A percentile compares a stretch with the other conserved stretches of the same genome.
phyloP scores from a whole-genome alignment of 1,139 yeast species.

The Tardiomyces depauwii region DNA sequence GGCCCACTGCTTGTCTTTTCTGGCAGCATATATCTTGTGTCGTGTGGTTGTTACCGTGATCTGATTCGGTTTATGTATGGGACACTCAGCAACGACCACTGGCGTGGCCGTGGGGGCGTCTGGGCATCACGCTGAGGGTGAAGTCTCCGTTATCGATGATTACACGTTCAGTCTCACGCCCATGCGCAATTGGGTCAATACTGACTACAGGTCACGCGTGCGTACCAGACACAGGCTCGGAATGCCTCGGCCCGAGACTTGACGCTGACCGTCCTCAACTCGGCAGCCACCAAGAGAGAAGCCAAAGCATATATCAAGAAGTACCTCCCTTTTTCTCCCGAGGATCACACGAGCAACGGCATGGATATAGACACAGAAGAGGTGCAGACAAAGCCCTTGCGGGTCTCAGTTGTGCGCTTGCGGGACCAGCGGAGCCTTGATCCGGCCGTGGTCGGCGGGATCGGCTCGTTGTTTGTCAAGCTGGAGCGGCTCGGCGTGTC shows the following conservation, averaged over 20 bases:
- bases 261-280: constrained; percentile 47
- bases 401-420: constrained; percentile 2
- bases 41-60: no score
- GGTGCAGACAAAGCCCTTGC: constrained; percentile 1
- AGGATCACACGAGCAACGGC: background rate
- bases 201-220: background rate
- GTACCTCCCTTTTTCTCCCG: constrained; percentile 19
- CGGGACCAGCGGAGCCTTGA: constrained; percentile 14
- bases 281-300: constrained; percentile 59
- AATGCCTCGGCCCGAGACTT: constrained; percentile 26
- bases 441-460: constrained; percentile 4
- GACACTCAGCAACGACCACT: no score
- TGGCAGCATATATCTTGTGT: no score
- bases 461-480: constrained; percentile 11
- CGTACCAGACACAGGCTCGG: background rate
- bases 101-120: no score
- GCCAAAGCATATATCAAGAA: constrained; percentile 47
- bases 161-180: no score
- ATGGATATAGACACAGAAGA: constrained; percentile 7
- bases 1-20: no score
- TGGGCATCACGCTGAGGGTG: no score
- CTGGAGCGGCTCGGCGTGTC: constrained; percentile 41
- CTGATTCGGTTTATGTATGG: no score
- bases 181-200: no score
- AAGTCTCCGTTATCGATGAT: no score